These are phyloP conservation scores for Penicillium griseofulvum DNA, from an alignment of 2,329 filamentous ascomycete genomes.

Conservation along the genomic window DNA sequence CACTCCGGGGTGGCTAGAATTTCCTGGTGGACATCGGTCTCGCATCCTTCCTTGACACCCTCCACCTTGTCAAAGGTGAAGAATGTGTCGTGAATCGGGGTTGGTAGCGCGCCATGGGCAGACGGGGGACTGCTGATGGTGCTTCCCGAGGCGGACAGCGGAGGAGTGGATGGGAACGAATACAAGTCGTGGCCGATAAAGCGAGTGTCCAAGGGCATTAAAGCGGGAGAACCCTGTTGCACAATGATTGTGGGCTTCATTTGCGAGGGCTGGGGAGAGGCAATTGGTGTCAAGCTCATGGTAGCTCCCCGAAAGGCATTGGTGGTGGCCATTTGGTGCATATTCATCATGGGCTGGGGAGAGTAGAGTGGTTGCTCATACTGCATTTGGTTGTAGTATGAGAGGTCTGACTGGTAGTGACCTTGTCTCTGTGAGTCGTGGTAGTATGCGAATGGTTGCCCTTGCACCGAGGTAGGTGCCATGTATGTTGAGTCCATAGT, in stretches of 20 bases:
- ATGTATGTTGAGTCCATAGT: conserved; percentile 65
- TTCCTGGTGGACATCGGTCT: conserved; percentile 69
- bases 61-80: conserved; percentile 67
- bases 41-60: conserved; percentile 67
- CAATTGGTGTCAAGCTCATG: conserved; percentile 62
- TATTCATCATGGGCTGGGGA: conserved; percentile 46
- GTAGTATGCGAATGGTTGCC: conserved; percentile 85
- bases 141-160: conserved; percentile 81
- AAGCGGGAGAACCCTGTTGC: conserved; percentile 55
- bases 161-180: conserved; percentile 81
- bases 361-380: conserved; percentile 40
- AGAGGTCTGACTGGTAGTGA: conserved; percentile 62
- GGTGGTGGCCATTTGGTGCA: conserved; percentile 43
- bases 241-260: conserved; percentile 73
- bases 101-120: conserved; percentile 71
- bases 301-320: conserved; percentile 42
- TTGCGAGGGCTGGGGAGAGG: conserved; percentile 69
- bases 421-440: conserved; percentile 74
- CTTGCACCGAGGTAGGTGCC: conserved; percentile 56
- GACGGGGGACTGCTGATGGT: conserved; percentile 79
- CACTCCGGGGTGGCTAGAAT: conserved; percentile 72
- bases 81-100: conserved; percentile 78
- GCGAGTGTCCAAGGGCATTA: conserved; percentile 71
- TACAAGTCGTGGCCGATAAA: conserved; percentile 61
- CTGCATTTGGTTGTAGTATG: conserved; percentile 45